Evolutionary conservation across 495 filamentous ascomycete genomes (phyloP).

Genomic region (Baudoinia panamericana): DNA sequence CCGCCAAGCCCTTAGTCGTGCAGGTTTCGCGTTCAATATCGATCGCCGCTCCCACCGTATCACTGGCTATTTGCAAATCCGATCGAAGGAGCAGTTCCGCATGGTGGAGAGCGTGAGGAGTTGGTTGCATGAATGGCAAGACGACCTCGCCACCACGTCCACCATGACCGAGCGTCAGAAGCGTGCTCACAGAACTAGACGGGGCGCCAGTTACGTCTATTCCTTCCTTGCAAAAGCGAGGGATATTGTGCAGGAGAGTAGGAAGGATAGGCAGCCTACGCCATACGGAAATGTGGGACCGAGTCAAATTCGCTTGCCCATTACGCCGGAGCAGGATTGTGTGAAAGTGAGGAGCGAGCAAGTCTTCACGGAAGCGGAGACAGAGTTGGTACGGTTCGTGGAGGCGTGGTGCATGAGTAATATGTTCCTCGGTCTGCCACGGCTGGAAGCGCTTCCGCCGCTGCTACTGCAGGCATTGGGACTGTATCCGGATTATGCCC

Average conservation of each 20-base stretch:
- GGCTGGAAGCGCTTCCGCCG: constrained; percentile 48
- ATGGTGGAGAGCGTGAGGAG: constrained; percentile 35
- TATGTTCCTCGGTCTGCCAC: constrained; percentile 35
- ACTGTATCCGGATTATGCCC: constrained; percentile 44
- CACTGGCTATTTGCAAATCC: constrained; percentile 36
- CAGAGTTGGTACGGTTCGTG: constrained; percentile 53
- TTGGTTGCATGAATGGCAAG: constrained; percentile 49
- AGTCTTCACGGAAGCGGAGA: constrained; percentile 35
- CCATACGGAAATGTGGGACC: constrained; percentile 41
- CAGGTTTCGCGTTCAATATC: constrained; percentile 40
- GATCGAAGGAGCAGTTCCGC: constrained; percentile 35
- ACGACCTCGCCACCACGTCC: constrained; percentile 28
- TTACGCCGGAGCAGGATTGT: constrained; percentile 19
- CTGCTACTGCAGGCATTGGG: constrained; percentile 58
- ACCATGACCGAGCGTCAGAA: constrained; percentile 4
- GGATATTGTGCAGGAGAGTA: constrained; percentile 50
- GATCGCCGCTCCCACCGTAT: constrained; percentile 26
- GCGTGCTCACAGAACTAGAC: constrained; percentile 11
- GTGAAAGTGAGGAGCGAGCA: constrained; percentile 17
- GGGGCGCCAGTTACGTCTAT: constrained; percentile 31
- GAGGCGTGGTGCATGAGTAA: constrained; percentile 51
- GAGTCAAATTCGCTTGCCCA: constrained; percentile 30
- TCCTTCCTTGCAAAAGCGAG: constrained; percentile 54
- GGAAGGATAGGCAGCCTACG: constrained; percentile 48
- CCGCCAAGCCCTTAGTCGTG: constrained; percentile 46